Conservation (phyloP, 495 filamentous ascomycete species). For the Parathielavia appendiculata region DNA sequence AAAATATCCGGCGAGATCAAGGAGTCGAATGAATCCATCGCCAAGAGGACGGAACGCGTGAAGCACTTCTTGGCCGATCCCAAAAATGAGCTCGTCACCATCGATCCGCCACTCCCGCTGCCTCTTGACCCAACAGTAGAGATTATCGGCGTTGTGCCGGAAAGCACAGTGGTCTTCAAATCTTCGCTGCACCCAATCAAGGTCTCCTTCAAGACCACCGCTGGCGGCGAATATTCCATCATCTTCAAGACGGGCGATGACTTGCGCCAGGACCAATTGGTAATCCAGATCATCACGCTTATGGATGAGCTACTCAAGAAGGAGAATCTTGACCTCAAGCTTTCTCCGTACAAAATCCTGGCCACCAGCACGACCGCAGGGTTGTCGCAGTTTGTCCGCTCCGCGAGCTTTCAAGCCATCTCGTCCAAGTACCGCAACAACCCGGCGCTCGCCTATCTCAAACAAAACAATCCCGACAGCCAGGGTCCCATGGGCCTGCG, state of each 20-base stretch:
- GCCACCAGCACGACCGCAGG: slow-evolving; percentile 86
- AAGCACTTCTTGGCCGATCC: slow-evolving; percentile 80
- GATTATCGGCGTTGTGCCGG: slow-evolving; percentile 72
- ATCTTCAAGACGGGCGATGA: slow-evolving; percentile 98
- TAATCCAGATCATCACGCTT: slow-evolving; percentile 95
- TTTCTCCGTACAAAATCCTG: slow-evolving; percentile 93
- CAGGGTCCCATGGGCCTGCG: slow-evolving; percentile 78
- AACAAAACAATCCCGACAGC: slow-evolving; percentile 84
- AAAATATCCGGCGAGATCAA: slow-evolving; percentile 90
- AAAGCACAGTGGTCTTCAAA: slow-evolving; percentile 90
- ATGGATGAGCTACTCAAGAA: slow-evolving; percentile 97
- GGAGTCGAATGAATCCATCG: slow-evolving; percentile 67
- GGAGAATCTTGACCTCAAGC: slow-evolving; percentile 93
- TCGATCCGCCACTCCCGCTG: slow-evolving; percentile 83
- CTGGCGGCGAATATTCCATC: slow-evolving; percentile 75
- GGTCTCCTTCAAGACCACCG: slow-evolving; percentile 79
- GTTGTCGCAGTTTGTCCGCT: slow-evolving; percentile 87
- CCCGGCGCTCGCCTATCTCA: slow-evolving; percentile 72
- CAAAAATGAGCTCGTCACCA: slow-evolving; percentile 74
- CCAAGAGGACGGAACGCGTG: slow-evolving; percentile 72
- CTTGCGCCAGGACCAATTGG: slow-evolving; percentile 92
- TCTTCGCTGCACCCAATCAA: slow-evolving; percentile 86
- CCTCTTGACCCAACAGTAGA: slow-evolving; percentile 81
- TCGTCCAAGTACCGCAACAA: slow-evolving; percentile 74
- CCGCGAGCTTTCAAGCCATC: slow-evolving; percentile 73